Conservation (phyloP, 495 filamentous ascomycete genomes). For the Talaromyces liani region DNA sequence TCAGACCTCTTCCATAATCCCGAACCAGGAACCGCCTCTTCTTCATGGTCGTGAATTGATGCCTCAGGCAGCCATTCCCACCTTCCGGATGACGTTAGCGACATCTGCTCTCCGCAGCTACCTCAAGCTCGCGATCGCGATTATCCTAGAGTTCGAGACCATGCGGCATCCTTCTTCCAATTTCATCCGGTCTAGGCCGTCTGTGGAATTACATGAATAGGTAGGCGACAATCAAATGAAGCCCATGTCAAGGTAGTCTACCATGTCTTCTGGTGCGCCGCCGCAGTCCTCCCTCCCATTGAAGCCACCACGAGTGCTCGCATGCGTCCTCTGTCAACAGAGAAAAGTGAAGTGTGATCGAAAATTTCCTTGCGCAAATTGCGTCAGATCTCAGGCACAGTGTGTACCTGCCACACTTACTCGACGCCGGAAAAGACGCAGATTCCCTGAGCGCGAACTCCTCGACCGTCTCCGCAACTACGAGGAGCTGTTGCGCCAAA, state of each 20-base stretch:
- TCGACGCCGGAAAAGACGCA: slow-evolving; percentile 37
- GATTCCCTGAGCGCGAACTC: slow-evolving; percentile 49
- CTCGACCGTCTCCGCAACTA: slow-evolving; percentile 44
- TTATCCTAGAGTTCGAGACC: not conserved
- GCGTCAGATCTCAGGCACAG: slow-evolving; percentile 27
- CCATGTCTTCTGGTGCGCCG: not conserved
- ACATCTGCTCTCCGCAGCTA: not conserved
- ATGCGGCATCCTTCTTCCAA: not conserved
- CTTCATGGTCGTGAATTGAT: not conserved
- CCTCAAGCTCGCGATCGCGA: not conserved
- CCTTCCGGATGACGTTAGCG: not conserved
- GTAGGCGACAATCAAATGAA: not conserved
- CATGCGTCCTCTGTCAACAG: slow-evolving; percentile 49
- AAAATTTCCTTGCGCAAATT: slow-evolving; percentile 46
- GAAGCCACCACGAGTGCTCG: slow-evolving; percentile 41
- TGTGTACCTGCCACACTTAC: slow-evolving; percentile 40
- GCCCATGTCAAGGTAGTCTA: not conserved
- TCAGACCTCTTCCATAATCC: not conserved
- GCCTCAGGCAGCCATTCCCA: not conserved
- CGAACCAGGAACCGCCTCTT: not conserved
- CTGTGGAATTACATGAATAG: not conserved
- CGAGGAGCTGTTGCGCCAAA: slow-evolving; percentile 43
- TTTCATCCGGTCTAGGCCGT: not conserved
- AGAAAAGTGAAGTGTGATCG: slow-evolving; percentile 54
- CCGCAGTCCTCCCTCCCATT: slow-evolving; percentile 2